Conservation (phyloP, 2,329 filamentous ascomycete species). For the Polytolypa hystricis region DNA sequence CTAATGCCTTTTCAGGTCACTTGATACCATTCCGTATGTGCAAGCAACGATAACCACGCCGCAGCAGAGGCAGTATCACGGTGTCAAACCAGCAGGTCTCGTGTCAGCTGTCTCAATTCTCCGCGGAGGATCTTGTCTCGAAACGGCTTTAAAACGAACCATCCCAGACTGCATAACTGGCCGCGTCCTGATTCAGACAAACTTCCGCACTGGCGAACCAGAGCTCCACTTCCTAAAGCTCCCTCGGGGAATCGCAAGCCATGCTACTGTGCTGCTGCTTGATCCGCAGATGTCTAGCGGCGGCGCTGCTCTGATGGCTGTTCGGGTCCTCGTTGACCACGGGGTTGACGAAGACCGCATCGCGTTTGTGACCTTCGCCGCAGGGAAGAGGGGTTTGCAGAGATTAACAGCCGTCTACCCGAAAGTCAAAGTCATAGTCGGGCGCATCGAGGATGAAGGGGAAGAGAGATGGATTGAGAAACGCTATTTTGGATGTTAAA, state of each 20-base stretch:
- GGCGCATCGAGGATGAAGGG: constrained; percentile 66
- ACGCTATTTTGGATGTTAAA: constrained; percentile 82
- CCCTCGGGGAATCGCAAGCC: constrained; percentile 57
- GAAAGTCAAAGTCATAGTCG: constrained; percentile 73
- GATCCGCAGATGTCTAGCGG: constrained; percentile 94
- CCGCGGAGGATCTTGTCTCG: constrained; percentile 77
- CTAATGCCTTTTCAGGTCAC: constrained; percentile 2
- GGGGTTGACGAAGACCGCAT: constrained; percentile 76
- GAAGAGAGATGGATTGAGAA: constrained; percentile 85
- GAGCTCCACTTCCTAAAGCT: constrained; percentile 85
- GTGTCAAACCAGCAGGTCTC: constrained; percentile 58
- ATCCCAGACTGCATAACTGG: constrained; percentile 89
- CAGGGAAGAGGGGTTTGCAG: constrained; percentile 72
- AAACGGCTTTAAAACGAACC: constrained; percentile 76
- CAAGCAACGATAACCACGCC: constrained; percentile 58
- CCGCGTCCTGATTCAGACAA: constrained; percentile 81
- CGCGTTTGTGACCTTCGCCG: constrained; percentile 86
- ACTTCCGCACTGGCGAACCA: constrained; percentile 73
- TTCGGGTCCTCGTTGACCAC: constrained; percentile 89
- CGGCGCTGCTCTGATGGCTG: constrained; percentile 79
- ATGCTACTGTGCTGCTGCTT: constrained; percentile 73
- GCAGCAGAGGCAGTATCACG: constrained; percentile 56
- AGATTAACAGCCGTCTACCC: constrained; percentile 82
- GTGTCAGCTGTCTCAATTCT: constrained; percentile 81
- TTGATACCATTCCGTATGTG: constrained; percentile 54